Percentiles rank a stretch among this genome's conserved stretches.
Conservation (phyloP, 768 basidiomycete genomes). For the Termitomyces sp. region DNA sequence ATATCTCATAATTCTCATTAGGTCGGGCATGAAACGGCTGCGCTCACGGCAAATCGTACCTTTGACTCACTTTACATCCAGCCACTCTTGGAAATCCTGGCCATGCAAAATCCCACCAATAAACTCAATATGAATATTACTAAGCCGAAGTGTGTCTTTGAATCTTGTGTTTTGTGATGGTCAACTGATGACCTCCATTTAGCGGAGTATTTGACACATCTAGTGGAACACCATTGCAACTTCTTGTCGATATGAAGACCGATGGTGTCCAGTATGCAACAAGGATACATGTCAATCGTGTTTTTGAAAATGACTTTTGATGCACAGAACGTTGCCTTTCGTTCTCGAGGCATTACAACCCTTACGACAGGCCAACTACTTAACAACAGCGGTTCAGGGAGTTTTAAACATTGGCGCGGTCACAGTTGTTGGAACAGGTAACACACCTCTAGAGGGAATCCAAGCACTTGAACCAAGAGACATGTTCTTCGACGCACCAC, state of each 20-base stretch:
- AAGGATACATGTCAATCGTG: neutral
- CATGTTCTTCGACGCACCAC: slow-evolving; percentile 48
- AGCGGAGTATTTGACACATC: slow-evolving; percentile 51
- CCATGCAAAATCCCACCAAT: slow-evolving; percentile 35
- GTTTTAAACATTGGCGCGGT: slow-evolving; percentile 29
- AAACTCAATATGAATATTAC: slow-evolving; percentile 37
- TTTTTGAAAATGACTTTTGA: neutral
- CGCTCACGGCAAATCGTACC: slow-evolving; percentile 37
- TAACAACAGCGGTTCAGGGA: slow-evolving; percentile 42
- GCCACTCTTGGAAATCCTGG: slow-evolving; percentile 37
- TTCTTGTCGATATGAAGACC: slow-evolving; percentile 51
- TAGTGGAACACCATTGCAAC: slow-evolving; percentile 33
- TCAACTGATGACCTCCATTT: neutral
- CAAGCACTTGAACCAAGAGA: slow-evolving; percentile 40
- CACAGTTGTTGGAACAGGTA: slow-evolving; percentile 46
- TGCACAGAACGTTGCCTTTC: slow-evolving; percentile 33
- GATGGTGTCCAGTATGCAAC: slow-evolving; percentile 37
- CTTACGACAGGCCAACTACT: slow-evolving; percentile 35
- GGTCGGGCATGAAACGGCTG: slow-evolving; percentile 42
- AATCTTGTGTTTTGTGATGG: neutral
- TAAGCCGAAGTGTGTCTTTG: slow-evolving; percentile 30
- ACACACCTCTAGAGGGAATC: slow-evolving; percentile 43
- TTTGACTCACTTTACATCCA: slow-evolving; percentile 44
- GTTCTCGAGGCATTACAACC: slow-evolving; percentile 41
- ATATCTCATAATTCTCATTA: slow-evolving; percentile 14